Evolutionary conservation across 371 early-diverging fungal genomes (phyloP).

Genomic region (Mucor saturninus): DNA sequence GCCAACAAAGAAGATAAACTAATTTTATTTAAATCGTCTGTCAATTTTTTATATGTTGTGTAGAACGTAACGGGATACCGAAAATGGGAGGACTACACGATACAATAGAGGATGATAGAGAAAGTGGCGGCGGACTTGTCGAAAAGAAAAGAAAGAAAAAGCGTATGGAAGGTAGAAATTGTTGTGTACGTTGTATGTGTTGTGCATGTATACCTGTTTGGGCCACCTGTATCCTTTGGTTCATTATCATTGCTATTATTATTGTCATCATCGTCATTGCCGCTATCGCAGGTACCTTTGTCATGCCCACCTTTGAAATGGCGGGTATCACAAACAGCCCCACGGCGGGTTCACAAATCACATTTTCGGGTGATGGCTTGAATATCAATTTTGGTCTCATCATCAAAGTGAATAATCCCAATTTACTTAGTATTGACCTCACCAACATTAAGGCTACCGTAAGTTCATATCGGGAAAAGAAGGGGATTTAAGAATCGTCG

Average conservation of each 20-base stretch:
- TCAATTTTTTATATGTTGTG: no score
- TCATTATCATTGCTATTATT: conserved; percentile 44
- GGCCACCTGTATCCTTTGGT: conserved; percentile 47
- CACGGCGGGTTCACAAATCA: conserved; percentile 31
- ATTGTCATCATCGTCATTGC: conserved; percentile 45
- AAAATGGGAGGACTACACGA: conserved; percentile 18
- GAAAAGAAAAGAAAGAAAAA: conserved; percentile 12
- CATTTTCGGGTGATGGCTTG: conserved; percentile 28
- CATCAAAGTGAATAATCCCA: conserved; percentile 47
- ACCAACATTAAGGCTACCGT: conserved; percentile 45
- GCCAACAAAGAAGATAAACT: not conserved
- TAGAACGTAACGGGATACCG: conserved; percentile 11
- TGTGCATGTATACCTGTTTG: conserved; percentile 53
- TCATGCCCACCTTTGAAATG: conserved; percentile 42
- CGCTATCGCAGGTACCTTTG: conserved; percentile 40
- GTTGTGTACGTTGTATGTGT: conserved; percentile 44
- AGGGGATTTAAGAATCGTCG: no score
- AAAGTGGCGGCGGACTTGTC: conserved; percentile 8
- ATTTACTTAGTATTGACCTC: conserved; percentile 39
- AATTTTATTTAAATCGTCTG: no score
- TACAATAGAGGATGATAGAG: not conserved
- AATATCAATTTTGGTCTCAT: conserved; percentile 45
- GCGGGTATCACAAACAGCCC: conserved; percentile 33
- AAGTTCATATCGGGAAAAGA: conserved; percentile 11
- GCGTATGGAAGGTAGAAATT: conserved; percentile 37